These are phyloP conservation scores for Suillus weaverae DNA, from an alignment of 768 basidiomycete genomes.

Conservation along the genomic window DNA sequence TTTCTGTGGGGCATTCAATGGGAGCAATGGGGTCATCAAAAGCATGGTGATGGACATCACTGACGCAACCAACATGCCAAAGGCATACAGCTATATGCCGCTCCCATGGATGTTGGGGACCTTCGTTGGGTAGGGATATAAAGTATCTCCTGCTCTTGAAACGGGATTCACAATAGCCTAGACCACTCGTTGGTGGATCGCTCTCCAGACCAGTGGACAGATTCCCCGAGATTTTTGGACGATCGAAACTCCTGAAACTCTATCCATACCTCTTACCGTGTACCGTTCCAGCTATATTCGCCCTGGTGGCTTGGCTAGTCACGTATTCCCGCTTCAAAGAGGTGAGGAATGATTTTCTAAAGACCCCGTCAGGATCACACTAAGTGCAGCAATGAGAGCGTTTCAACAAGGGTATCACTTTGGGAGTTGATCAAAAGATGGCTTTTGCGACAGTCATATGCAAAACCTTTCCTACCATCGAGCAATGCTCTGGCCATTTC, in stretches of 20 bases:
- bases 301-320: conserved; percentile 47
- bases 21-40: conserved; percentile 47
- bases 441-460: conserved; percentile 10
- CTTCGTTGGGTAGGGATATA: conserved; percentile 35
- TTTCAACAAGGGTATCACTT: conserved; percentile 7
- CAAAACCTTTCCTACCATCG: too few relatives aligned
- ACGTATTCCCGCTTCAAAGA: conserved; percentile 53
- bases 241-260: conserved; percentile 49
- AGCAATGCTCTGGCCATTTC: not conserved
- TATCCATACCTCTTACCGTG: conserved; percentile 72
- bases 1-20: conserved; percentile 46
- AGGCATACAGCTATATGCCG: conserved; percentile 59
- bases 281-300: conserved; percentile 56
- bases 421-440: not conserved
- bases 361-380: not conserved
- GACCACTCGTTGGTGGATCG: conserved; percentile 64
- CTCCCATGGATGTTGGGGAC: conserved; percentile 39
- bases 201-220: conserved; percentile 60
- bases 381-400: conserved; percentile 31
- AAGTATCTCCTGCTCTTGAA: not conserved
- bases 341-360: conserved; percentile 19
- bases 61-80: conserved; percentile 14
- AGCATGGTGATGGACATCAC: conserved; percentile 42
- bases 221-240: conserved; percentile 57
- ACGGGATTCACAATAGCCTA: conserved; percentile 22